phyloP scores from a whole-genome alignment of 169 alveolate genomes.

The Amoebophrya sp. region DNA sequence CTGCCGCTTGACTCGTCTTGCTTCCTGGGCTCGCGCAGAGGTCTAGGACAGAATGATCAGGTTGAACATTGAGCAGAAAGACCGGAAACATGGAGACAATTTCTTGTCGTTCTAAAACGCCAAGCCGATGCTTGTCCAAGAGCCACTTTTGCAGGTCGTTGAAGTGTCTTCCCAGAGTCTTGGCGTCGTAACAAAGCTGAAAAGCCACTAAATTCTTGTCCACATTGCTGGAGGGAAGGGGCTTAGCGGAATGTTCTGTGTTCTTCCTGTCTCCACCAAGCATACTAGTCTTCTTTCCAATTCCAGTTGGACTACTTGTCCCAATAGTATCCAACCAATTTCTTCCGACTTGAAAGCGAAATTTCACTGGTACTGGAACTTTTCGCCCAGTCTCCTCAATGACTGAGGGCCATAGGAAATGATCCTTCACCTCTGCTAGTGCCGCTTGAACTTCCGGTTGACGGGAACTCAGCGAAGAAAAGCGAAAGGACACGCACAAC shows the following conservation, averaged over 20 bases:
- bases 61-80: not conserved
- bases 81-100: not conserved
- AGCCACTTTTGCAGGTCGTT: not conserved
- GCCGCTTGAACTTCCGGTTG: not conserved
- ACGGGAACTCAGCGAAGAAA: not conserved
- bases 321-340: not conserved
- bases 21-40: slow-evolving; percentile 87
- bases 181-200: not conserved
- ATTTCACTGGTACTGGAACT: not conserved
- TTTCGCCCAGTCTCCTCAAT: not conserved
- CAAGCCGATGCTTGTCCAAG: not conserved
- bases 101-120: not conserved
- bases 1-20: slow-evolving; percentile 68
- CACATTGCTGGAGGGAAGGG: no score
- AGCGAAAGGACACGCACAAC: not conserved
- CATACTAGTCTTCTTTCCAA: no score
- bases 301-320: no score
- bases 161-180: not conserved
- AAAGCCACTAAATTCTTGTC: not conserved
- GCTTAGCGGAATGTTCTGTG: no score
- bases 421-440: not conserved
- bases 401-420: not conserved
- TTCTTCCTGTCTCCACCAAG: no score
- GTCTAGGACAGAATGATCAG: not conserved
- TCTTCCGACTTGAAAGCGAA: not conserved